Percentiles rank a stretch among this genome's conserved stretches.
Conservation (phyloP, 768 basidiomycete genomes). For the Panellus pusillus region DNA sequence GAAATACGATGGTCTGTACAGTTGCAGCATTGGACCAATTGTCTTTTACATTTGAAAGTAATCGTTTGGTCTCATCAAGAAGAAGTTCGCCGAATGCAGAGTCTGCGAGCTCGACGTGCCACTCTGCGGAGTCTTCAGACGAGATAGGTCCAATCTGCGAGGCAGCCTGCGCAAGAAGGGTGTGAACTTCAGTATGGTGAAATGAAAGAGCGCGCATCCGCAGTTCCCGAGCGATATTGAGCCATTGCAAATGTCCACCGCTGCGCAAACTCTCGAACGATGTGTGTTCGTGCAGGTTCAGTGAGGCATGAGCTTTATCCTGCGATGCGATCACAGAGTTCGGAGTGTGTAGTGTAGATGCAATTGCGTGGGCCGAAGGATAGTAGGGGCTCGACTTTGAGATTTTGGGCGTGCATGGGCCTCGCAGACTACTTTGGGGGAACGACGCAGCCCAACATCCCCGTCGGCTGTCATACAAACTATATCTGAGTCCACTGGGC, state of each 20-base stretch:
- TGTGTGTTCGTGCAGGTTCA: slow-evolving; percentile 46
- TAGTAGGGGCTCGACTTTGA: background rate
- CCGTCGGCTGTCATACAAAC: background rate
- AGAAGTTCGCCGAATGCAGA: slow-evolving; percentile 35
- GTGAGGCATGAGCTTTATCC: slow-evolving; percentile 1
- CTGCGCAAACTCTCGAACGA: slow-evolving; percentile 47
- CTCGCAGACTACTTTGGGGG: background rate
- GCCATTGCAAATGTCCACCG: slow-evolving; percentile 48
- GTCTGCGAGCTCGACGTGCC: slow-evolving; percentile 41
- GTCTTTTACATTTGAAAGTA: slow-evolving; percentile 34
- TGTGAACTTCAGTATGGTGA: slow-evolving; percentile 37
- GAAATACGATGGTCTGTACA: slow-evolving; percentile 32
- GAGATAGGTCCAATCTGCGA: slow-evolving; percentile 42
- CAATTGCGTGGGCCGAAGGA: background rate
- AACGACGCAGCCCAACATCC: background rate
- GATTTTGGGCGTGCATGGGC: slow-evolving; percentile 2
- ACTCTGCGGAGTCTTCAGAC: slow-evolving; percentile 24
- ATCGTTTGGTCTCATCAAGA: slow-evolving; percentile 33
- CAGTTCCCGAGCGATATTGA: slow-evolving; percentile 48
- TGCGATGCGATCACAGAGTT: slow-evolving; percentile 3
- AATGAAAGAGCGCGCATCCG: slow-evolving; percentile 39
- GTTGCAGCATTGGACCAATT: slow-evolving; percentile 42
- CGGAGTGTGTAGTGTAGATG: slow-evolving; percentile 28
- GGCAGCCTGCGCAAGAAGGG: slow-evolving; percentile 42
- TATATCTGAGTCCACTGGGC: background rate